phyloP scores from a whole-genome alignment of 805 yeast genomes.

The Suhomyces xylopsoci region DNA sequence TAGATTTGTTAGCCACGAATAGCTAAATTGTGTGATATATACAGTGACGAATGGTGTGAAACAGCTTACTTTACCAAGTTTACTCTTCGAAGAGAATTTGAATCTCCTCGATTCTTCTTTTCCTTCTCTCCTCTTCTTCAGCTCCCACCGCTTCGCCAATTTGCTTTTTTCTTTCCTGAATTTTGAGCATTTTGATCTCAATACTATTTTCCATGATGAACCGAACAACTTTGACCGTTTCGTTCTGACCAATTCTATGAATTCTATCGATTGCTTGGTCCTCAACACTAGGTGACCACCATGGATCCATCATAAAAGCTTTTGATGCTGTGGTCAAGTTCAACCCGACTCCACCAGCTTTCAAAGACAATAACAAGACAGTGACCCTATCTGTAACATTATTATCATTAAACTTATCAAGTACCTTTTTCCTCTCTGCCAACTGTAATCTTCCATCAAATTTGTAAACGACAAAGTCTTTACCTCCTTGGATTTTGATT shows the following conservation, averaged over 20 bases:
- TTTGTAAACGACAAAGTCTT: constrained; percentile 56
- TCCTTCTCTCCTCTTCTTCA: constrained; percentile 70
- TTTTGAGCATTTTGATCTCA: constrained; percentile 82
- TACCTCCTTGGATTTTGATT: constrained; percentile 35
- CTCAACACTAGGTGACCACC: constrained; percentile 95
- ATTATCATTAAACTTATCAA: constrained; percentile 50
- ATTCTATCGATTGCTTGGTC: constrained; percentile 90
- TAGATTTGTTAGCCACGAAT: neutral
- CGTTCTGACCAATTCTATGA: constrained; percentile 84
- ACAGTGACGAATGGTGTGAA: neutral
- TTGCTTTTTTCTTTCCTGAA: constrained; percentile 80
- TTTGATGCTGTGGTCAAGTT: constrained; percentile 80
- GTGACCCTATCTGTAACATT: constrained; percentile 32
- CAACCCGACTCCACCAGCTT: constrained; percentile 94
- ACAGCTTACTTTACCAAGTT: neutral
- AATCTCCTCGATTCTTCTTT: constrained; percentile 68
- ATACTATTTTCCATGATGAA: constrained; percentile 81
- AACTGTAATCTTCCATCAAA: constrained; percentile 80
- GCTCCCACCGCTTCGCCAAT: constrained; percentile 77
- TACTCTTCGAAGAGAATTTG: constrained; percentile 58
- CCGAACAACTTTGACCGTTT: constrained; percentile 67
- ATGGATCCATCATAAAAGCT: constrained; percentile 92
- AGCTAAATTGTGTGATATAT: neutral
- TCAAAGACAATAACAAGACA: constrained; percentile 68
- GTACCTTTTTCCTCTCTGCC: constrained; percentile 59